Conservation (phyloP, 2,329 filamentous ascomycete genomes). For the Neoscytalidium dimidiatum region DNA sequence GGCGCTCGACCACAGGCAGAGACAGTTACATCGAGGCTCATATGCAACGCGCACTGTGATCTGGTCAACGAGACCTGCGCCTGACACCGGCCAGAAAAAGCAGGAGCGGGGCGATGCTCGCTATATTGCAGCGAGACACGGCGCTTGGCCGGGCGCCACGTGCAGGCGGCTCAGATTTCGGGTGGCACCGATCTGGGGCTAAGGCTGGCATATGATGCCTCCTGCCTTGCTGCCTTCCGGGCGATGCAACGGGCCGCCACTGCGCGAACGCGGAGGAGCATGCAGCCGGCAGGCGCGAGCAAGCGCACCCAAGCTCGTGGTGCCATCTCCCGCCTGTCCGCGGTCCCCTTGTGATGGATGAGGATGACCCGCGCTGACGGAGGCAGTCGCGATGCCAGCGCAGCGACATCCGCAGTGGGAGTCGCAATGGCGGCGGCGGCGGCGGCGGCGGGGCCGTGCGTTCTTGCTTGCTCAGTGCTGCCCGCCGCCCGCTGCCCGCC, state of each 20-base stretch:
- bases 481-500: too few species aligned
- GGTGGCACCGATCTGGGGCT: conserved; percentile 1
- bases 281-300: background rate
- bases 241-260: background rate
- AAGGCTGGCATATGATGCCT: background rate
- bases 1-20: background rate
- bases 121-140: background rate
- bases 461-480: too few species aligned
- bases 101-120: too few species aligned
- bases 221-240: background rate
- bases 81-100: too few species aligned
- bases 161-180: background rate
- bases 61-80: background rate
- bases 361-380: background rate
- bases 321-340: too few species aligned
- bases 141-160: background rate
- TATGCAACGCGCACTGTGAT: background rate
- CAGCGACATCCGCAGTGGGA: background rate
- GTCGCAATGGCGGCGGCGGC: too few species aligned
- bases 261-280: background rate
- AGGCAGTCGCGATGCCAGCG: background rate
- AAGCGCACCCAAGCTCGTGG: background rate
- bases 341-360: background rate
- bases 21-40: background rate
- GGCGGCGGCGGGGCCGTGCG: too few species aligned